Percentiles rank a stretch among this genome's conserved stretches.
These are phyloP conservation scores for Hygrophila difformis DNA, from an alignment of 257 asterid genomes.

Conservation along the genomic window DNA sequence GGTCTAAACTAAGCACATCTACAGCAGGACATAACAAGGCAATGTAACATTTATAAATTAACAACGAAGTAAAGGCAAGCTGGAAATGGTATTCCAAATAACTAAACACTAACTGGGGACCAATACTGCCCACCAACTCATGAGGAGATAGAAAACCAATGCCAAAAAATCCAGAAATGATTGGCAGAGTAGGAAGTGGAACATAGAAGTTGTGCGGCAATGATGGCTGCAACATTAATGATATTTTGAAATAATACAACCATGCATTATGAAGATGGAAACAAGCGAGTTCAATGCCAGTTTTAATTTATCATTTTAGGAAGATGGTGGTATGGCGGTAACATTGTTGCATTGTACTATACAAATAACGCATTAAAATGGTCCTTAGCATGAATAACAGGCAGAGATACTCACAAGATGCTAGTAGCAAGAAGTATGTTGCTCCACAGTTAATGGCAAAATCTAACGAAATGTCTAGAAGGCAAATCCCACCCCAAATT, in stretches of 20 bases:
- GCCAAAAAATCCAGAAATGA: too few species aligned
- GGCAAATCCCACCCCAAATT: too few species aligned
- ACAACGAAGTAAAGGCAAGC: background rate
- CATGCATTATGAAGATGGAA: background rate
- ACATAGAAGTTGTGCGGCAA: constrained; percentile 59
- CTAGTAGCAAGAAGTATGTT: constrained; percentile 58
- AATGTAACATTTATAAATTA: background rate
- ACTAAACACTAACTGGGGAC: too few species aligned
- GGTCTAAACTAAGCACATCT: background rate
- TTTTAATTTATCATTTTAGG: background rate
- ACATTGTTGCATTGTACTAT: too few species aligned
- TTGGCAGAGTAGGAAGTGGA: too few species aligned
- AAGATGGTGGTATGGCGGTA: background rate
- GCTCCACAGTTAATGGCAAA: too few species aligned
- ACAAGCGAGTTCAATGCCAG: background rate
- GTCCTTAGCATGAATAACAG: background rate
- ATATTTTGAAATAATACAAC: constrained; percentile 9
- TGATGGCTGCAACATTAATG: constrained; percentile 43
- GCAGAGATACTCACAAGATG: constrained; percentile 52
- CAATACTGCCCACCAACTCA: too few species aligned
- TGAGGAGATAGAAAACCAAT: too few species aligned
- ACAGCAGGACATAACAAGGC: background rate
- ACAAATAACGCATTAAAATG: background rate
- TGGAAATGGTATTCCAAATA: background rate
- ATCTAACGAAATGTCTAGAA: too few species aligned